A percentile compares a stretch with the other conserved stretches of the same genome.
Conservation (phyloP, 768 basidiomycete genomes). For the Boletus huronensis region DNA sequence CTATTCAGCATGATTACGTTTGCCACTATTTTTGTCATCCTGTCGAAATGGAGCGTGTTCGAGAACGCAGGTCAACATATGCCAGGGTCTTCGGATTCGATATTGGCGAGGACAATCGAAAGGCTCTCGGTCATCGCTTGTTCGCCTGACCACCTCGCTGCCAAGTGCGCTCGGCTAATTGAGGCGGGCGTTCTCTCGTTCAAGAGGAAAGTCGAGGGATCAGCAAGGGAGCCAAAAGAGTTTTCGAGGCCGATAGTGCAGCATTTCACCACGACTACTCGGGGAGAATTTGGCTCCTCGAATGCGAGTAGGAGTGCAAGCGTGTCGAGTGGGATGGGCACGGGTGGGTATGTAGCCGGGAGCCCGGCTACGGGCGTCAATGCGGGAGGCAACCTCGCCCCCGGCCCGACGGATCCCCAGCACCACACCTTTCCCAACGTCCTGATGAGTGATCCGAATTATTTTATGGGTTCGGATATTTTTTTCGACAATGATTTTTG, state of each 20-base stretch:
- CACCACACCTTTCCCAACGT: conserved; percentile 22
- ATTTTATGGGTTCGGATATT: conserved; percentile 36
- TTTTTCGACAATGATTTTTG: conserved; percentile 44
- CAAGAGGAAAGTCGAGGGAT: conserved; percentile 26
- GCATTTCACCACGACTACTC: conserved; percentile 21
- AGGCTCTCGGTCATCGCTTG: conserved; percentile 34
- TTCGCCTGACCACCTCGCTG: conserved; percentile 39
- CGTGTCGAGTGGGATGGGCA: conserved; percentile 14
- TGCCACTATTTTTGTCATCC: conserved; percentile 41
- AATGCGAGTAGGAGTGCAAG: conserved; percentile 15
- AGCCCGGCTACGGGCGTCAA: conserved; percentile 1
- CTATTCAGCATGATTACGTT: conserved; percentile 42
- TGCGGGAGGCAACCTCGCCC: neutral
- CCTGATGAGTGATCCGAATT: conserved; percentile 27
- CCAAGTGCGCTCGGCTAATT: conserved; percentile 42
- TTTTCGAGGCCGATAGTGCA: conserved; percentile 16
- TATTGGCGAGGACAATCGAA: conserved; percentile 36
- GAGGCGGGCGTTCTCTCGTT: conserved; percentile 32
- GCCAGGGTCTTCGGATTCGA: conserved; percentile 36
- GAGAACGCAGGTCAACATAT: conserved; percentile 35
- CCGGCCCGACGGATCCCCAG: conserved; percentile 15
- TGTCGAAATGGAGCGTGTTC: conserved; percentile 40
- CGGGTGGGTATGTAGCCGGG: conserved; percentile 11
- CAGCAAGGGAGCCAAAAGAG: conserved; percentile 18
- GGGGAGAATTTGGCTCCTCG: conserved; percentile 16